Evolutionary conservation across 768 basidiomycete species (phyloP), one percentile per base, ranked within the genome.

Genomic region (Lactifluus volemus): DNA sequence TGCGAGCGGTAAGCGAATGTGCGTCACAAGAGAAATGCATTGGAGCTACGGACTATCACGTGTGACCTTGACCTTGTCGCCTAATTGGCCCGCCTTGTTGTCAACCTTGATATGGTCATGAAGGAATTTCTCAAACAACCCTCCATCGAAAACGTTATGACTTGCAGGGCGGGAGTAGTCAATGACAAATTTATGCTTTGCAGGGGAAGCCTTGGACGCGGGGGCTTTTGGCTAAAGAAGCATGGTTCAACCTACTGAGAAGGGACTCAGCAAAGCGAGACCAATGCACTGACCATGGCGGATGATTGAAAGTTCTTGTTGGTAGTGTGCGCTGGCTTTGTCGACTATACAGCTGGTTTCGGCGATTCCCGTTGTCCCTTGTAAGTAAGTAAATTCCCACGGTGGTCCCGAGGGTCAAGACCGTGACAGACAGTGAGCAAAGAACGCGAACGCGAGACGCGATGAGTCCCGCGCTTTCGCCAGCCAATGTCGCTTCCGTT

Each of bases 41-140:
- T 5, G 3, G 29, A 29, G 15, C 44, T 25, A 78, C 82, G 58
- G 60, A 94, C 93, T 89, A 76, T 96, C 91, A 61, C 92, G 87
- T 67, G 78, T 74, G 71, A 98, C 85, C 74, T 90, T 88, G 72
- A 99, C 81, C 67, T 78, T 86, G 53, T 98, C 96, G 47, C 90
- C 92, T 61, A 97, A 87, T 70, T 95, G 88, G 44, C 93, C 94
- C 53, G 88, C 80, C 80, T 94, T 94, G 49, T 89, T 89, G 59
- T 92, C 91, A 66, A 96, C 86, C 80, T 96, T 95, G 70, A 92
- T 90, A 68, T 89, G 88, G 76, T 95, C 93, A 70, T 93, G 90
- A 54, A 96, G 81, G 79, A 85, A 97, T 74, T 97, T 98, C 75
- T 86, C 85, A 73, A 81, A 86, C 61, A 79, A 81, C 63, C 81